These are phyloP conservation scores for Botrytis tulipae DNA, from an alignment of 2,329 filamentous ascomycete species.

Conservation along the genomic window DNA sequence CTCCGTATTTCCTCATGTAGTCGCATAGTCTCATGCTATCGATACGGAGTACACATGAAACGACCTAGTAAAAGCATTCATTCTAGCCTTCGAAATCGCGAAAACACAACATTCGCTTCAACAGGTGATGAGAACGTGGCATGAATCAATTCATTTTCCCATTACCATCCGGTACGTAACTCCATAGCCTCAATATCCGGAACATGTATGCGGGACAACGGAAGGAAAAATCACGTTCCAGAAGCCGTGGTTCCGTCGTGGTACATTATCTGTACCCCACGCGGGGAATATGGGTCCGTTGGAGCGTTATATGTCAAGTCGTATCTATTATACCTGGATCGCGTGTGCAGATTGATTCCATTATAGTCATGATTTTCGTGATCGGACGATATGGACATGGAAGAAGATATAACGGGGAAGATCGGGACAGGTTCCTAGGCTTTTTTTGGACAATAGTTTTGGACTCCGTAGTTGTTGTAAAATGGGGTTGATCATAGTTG, in stretches of 20 bases:
- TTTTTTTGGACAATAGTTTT: background rate
- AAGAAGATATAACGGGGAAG: background rate
- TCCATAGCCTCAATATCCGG: background rate
- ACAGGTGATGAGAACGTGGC: slow-evolving; percentile 9
- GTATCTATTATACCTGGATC: background rate
- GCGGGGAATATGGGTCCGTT: slow-evolving; percentile 7
- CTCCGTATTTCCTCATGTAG: background rate
- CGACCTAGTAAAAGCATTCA: background rate
- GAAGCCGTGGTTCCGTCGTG: background rate
- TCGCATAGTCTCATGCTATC: background rate
- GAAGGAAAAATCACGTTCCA: background rate
- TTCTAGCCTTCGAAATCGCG: background rate
- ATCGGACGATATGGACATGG: background rate
- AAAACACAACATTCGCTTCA: background rate
- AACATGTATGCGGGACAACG: background rate
- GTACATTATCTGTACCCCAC: background rate
- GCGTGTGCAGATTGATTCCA: background rate
- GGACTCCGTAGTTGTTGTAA: background rate
- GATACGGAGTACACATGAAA: background rate
- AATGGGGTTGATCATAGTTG: background rate
- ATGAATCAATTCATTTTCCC: background rate
- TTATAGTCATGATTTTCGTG: background rate
- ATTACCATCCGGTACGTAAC: background rate
- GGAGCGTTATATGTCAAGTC: background rate
- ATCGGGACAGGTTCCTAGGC: background rate